A percentile compares a stretch with the other conserved stretches of the same genome.
Conservation (phyloP, 257 asterid species). For the Buddleja alternifolia region DNA sequence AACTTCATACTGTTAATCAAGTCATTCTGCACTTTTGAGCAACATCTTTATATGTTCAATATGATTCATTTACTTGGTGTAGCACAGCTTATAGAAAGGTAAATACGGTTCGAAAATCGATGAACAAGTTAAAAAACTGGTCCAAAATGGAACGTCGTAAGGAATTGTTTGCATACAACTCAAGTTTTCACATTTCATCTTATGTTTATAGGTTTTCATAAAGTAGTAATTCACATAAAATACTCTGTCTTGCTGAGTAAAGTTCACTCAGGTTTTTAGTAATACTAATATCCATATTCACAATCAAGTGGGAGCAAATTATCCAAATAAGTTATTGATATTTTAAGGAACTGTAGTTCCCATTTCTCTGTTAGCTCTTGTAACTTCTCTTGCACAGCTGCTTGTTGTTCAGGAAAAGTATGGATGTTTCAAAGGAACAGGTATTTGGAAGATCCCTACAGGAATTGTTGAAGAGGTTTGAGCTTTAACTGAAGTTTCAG, state of each 20-base stretch:
- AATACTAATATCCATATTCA: background rate
- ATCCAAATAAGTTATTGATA: background rate
- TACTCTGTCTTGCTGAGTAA: background rate
- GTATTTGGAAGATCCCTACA: conserved; percentile 83
- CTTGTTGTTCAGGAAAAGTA: conserved; percentile 75
- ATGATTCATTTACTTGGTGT: conserved; percentile 11
- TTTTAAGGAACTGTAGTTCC: background rate
- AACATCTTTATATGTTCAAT: background rate
- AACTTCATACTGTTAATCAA: background rate
- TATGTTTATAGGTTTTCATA: background rate
- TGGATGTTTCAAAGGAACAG: conserved; percentile 55
- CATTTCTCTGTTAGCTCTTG: conserved; percentile 1
- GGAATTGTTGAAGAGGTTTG: conserved; percentile 72
- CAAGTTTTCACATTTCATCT: background rate
- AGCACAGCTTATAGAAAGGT: background rate
- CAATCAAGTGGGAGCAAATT: background rate
- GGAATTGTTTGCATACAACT: background rate
- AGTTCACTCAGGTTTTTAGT: conserved; percentile 9
- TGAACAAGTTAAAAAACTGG: background rate
- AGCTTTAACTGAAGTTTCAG: conserved; percentile 2
- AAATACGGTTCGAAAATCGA: background rate
- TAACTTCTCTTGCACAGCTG: conserved; percentile 46
- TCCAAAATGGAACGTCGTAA: background rate
- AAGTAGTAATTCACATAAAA: background rate
- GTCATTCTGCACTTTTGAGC: background rate